Conservation (phyloP, 495 filamentous ascomycete species). For the Neurospora sp. region DNA sequence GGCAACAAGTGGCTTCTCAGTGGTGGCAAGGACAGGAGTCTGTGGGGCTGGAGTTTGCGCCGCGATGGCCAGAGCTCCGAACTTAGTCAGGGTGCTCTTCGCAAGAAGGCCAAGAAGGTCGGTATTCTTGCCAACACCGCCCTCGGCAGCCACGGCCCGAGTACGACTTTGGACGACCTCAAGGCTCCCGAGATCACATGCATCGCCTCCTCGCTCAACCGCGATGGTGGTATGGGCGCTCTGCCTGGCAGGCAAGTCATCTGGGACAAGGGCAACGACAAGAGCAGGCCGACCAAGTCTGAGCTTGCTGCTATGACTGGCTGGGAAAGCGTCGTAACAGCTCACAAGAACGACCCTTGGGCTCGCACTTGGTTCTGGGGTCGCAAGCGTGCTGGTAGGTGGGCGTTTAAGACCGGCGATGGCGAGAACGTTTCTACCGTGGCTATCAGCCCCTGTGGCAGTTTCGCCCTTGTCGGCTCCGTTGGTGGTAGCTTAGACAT, state of each 20-base stretch:
- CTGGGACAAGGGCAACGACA: slow-evolving; percentile 63
- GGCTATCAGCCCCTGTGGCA: slow-evolving; percentile 80
- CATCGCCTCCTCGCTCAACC: slow-evolving; percentile 80
- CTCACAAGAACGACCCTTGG: slow-evolving; percentile 74
- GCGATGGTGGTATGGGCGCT: slow-evolving; percentile 84
- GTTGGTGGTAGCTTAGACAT: slow-evolving; percentile 73
- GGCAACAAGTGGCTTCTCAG: slow-evolving; percentile 92
- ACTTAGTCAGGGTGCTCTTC: slow-evolving; percentile 77
- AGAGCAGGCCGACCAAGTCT: slow-evolving; percentile 45
- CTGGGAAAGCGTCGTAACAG: slow-evolving; percentile 94
- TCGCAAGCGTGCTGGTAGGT: slow-evolving; percentile 80
- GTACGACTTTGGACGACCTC: slow-evolving; percentile 56
- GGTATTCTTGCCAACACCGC: slow-evolving; percentile 49
- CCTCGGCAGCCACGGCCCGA: slow-evolving; percentile 35
- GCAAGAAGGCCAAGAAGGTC: slow-evolving; percentile 73
- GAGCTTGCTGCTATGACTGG: slow-evolving; percentile 63
- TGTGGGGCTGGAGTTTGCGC: slow-evolving; percentile 92
- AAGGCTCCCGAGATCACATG: slow-evolving; percentile 85
- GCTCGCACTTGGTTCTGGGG: slow-evolving; percentile 98
- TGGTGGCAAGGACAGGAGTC: slow-evolving; percentile 72
- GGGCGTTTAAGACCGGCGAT: slow-evolving; percentile 84
- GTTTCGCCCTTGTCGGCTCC: slow-evolving; percentile 87
- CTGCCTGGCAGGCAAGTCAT: slow-evolving; percentile 56
- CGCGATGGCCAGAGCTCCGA: slow-evolving; percentile 91
- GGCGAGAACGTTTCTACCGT: slow-evolving; percentile 77